Base-by-base conservation (phyloP, 768 basidiomycete species). In the Boletus rubroflammeus region DNA sequence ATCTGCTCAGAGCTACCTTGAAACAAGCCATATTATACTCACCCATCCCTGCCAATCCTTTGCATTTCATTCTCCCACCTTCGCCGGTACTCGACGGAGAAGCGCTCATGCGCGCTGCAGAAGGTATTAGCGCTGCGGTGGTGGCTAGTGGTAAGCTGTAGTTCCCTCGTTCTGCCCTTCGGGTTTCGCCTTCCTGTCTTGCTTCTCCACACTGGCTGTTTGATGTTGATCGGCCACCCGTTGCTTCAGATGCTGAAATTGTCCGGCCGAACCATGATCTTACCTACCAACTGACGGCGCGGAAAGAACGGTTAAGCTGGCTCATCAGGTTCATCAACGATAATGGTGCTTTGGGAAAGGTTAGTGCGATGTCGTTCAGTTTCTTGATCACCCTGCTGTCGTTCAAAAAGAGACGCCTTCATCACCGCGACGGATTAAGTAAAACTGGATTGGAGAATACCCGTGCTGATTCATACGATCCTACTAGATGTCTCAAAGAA, bases 291-390 rank as follows among this genome's bases (percentile, higher is more conserved):
- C 70, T 98, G 58, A 79, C 78, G 5, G 83, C 82, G 38, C 81
- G 91, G 28, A 86, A 86, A 63, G 84, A 87, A 51, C 76, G 90
- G 35, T 73, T 95, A 28, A 84, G 82, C 50, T 92, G 90, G 79
- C 76, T 98, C n/a, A 90, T 96, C 60, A 79, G 78, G 25, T 96
- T 93, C 67, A 89, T 97, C 63, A 90, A 93, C 42, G 86, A 90
- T 49, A 96, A 96, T 67, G 85, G 81, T 0, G 86, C 86, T 6
- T 74, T 95, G 34, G 75, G 74, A 36, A 92, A 90, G 78, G 93
- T 89, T 31, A 59, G 72, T 53, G 21, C 19, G 29, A 26, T 11
- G 19, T 55, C 11, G 21, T 36, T 39, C 11, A 0, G 10, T 28
- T 40, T 41, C 21, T 46, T 26, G 36, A 25, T 28, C 31, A 28